A percentile compares a stretch with the other conserved stretches of the same genome.
Conservation (phyloP, 176 grass and related monocot species). For the Sorghum bicolor region Sorghum_bicolor_NCBIv3 NC_012871.2:74301501-74302000, state of each 20-base stretch:
- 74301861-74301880: constrained; percentile 12
- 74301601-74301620: constrained; percentile 12
- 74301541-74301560: constrained; percentile 69
- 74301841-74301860: not conserved
- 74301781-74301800: not conserved
- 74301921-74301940: not conserved
- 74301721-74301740: constrained; percentile 56
- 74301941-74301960: not conserved
- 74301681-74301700: constrained; percentile 38
- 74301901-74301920: not conserved
- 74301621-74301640: constrained; percentile 44
- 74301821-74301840: not conserved
- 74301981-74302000: not conserved
- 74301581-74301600: constrained; percentile 39
- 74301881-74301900: not conserved
- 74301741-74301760: not conserved
- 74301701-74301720: constrained; percentile 49
- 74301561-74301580: constrained; percentile 59
- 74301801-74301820: not conserved
- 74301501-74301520: constrained; percentile 73
- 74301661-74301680: constrained; percentile 16
- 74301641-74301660: constrained; percentile 4
- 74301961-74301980: not conserved
- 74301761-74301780: not conserved
- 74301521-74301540: constrained; percentile 80